These are phyloP conservation scores for Botrytis paeoniae DNA, from an alignment of 2,329 filamentous ascomycete species.

Conservation along the genomic window DNA sequence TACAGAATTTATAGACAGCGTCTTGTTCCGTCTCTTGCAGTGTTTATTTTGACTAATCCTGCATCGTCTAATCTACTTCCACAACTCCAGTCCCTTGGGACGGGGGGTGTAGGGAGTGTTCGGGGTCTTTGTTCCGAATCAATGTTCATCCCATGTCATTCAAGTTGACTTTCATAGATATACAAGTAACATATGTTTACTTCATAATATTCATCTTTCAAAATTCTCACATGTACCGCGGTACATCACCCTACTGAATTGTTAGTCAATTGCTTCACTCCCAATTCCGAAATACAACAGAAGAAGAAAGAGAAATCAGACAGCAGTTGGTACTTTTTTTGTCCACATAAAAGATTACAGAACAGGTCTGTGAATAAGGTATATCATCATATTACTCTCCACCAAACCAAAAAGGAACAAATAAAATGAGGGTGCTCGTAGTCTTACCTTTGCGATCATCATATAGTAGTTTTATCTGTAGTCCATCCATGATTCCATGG, in stretches of 20 bases:
- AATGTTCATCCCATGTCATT: neutral
- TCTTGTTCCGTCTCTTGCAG: neutral
- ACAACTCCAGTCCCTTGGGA: neutral
- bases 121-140: neutral
- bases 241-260: neutral
- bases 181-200: neutral
- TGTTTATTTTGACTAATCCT: neutral
- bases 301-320: constrained; percentile 52
- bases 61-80: neutral
- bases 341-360: constrained; percentile 69
- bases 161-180: neutral
- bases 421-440: neutral
- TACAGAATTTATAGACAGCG: neutral
- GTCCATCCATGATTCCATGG: constrained; percentile 97
- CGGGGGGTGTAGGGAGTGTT: neutral
- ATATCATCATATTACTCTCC: constrained; percentile 62
- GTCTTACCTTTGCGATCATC: neutral
- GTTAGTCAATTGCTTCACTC: constrained; percentile 17
- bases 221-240: neutral
- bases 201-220: neutral
- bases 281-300: neutral
- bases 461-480: constrained; percentile 34
- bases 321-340: constrained; percentile 75
- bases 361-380: constrained; percentile 79
- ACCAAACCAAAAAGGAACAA: constrained; percentile 24